These are phyloP conservation scores for Lachancea cidri DNA, from an alignment of 805 yeast genomes.

Conservation along the genomic window DNA sequence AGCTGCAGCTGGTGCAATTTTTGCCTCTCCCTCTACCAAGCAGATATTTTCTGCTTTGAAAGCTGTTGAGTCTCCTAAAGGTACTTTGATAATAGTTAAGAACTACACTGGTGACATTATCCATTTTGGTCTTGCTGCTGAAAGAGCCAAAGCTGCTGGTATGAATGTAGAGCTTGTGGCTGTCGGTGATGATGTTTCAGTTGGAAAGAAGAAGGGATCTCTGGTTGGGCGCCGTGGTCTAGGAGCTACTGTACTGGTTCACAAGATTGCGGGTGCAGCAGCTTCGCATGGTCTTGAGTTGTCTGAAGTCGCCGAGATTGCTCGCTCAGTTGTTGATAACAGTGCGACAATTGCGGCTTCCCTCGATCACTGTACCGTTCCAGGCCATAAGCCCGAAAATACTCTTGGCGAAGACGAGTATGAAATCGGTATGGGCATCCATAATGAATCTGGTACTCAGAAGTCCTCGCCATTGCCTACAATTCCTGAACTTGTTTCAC, in stretches of 20 bases:
- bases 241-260: slow-evolving; percentile 80
- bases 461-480: slow-evolving; percentile 49
- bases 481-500: slow-evolving; percentile 47
- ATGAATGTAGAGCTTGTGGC: slow-evolving; percentile 62
- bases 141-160: slow-evolving; percentile 73
- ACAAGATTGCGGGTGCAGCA: slow-evolving; percentile 75
- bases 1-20: slow-evolving; percentile 75
- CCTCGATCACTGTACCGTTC: slow-evolving; percentile 77
- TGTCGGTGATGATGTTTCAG: slow-evolving; percentile 86
- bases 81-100: slow-evolving; percentile 70
- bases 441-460: slow-evolving; percentile 79
- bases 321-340: slow-evolving; percentile 50
- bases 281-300: slow-evolving; percentile 39
- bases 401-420: slow-evolving; percentile 52
- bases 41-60: slow-evolving; percentile 62
- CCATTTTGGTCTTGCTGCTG: slow-evolving; percentile 83
- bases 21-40: slow-evolving; percentile 84
- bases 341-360: slow-evolving; percentile 81
- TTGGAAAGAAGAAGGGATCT: slow-evolving; percentile 73
- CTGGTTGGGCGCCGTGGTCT: slow-evolving; percentile 86
- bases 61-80: slow-evolving; percentile 40
- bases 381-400: slow-evolving; percentile 57
- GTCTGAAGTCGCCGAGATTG: slow-evolving; percentile 47
- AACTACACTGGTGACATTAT: slow-evolving; percentile 88
- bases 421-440: slow-evolving; percentile 89